Base-by-base conservation (phyloP, 2,329 filamentous ascomycete genomes). In the Magnaporthiopsis incrustans region DNA sequence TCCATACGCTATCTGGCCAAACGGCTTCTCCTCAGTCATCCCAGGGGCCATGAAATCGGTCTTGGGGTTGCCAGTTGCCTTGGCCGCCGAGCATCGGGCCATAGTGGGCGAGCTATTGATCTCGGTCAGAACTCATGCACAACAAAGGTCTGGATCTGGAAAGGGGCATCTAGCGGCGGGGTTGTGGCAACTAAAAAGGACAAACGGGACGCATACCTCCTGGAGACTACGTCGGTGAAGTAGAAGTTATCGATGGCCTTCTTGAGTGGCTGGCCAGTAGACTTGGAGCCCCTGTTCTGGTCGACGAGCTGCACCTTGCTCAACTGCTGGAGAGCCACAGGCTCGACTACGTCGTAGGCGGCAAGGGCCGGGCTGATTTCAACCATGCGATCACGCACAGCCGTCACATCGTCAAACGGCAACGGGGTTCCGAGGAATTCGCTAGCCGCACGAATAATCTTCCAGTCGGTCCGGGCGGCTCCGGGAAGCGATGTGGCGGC, bases 261-360 rank as follows among this genome's bases (percentile, higher is more conserved):
- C 82, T 88, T 91, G 72, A 99, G 83, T 35, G 90, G 86, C 70
- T 83, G 78, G n/a, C 87, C 88, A 57, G 81, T 89, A n/a, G 83
- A 72, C 78, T 91, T 89, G 62, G 86, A 79, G 60, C 91, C 92
- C 85, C 95, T 97, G 83, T 98, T 98, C 78, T 96, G 91, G 74
- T 98, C 95, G 63, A 97, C 91, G 65, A 99, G 83, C 78, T 98
- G 94, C 65, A 97, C 89, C 83, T 93, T 97, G 85, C 91, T 92
- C 71, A 98, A 80, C 67, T 86, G 81, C 70, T 81, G 80, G 66
- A 96, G 78, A 53, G 90, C 85, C 38, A 89, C 88, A 22, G 90
- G 86, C 81, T 99, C 95, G 63, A 97, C 85, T 64, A 97, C 83
- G 75, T 98, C 95, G 77, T 98, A 98, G 71, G 89, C 87, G 67